These are phyloP conservation scores for Plantago ovata DNA, from an alignment of 257 asterid species.

Conservation along the genomic window DNA sequence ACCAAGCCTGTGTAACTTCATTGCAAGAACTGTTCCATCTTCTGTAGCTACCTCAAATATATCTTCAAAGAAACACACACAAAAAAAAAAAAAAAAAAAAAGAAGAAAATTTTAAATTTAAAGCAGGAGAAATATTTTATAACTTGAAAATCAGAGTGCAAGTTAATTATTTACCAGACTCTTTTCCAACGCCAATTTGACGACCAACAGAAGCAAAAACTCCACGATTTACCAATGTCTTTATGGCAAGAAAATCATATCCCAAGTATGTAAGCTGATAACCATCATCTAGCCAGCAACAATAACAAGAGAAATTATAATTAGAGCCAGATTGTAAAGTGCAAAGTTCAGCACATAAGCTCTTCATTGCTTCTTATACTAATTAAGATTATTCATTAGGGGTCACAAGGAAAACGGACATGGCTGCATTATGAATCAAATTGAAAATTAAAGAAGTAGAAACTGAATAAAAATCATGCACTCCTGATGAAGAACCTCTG, in stretches of 20 bases:
- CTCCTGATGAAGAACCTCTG: too few species aligned
- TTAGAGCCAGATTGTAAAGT: too few species aligned
- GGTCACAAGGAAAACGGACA: too few species aligned
- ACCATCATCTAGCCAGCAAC: slow-evolving; percentile 72
- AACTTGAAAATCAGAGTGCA: neutral
- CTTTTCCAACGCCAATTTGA: slow-evolving; percentile 93
- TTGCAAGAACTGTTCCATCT: slow-evolving; percentile 91
- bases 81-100: slow-evolving; percentile 13
- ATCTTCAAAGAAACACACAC: too few species aligned
- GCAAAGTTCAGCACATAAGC: too few species aligned
- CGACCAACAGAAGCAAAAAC: slow-evolving; percentile 86
- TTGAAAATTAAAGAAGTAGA: too few species aligned
- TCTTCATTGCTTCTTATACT: too few species aligned
- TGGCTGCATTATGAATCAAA: too few species aligned
- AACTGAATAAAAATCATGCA: too few species aligned
- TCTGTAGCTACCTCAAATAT: slow-evolving; percentile 92
- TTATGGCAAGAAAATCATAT: slow-evolving; percentile 93
- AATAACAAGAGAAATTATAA: neutral
- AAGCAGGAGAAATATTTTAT: neutral
- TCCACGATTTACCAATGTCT: slow-evolving; percentile 90
- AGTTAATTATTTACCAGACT: slow-evolving; percentile 56
- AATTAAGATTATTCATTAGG: too few species aligned
- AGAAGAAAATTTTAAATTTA: neutral
- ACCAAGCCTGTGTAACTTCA: slow-evolving; percentile 97
- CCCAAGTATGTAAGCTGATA: slow-evolving; percentile 93